Evolutionary conservation across 805 yeast genomes (phyloP).

Genomic region (Teunomyces stri): DNA sequence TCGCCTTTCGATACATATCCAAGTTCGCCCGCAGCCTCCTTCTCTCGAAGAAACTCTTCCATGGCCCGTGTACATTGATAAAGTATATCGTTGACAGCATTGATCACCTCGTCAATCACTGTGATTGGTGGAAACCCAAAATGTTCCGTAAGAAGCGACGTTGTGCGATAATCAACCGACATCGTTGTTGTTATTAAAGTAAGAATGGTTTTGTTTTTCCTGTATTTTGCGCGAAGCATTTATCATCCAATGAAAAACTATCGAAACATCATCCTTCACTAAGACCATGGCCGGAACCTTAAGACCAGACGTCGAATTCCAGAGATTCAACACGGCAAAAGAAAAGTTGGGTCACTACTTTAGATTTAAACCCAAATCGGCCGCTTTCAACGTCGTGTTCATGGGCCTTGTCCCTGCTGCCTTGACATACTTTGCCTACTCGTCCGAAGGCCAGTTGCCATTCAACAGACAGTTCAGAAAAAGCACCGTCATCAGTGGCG

Average conservation of each 20-base stretch:
- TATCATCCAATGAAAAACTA: constrained; percentile 9
- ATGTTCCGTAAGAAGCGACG: constrained; percentile 72
- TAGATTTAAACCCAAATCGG: constrained; percentile 41
- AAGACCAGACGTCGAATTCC: constrained; percentile 41
- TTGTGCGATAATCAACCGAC: constrained; percentile 26
- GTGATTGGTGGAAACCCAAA: constrained; percentile 81
- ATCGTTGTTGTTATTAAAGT: not conserved
- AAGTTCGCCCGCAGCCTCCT: constrained; percentile 24
- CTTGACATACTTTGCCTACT: constrained; percentile 35
- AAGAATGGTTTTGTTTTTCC: not conserved
- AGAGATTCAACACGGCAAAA: constrained; percentile 41
- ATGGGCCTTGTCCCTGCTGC: constrained; percentile 42
- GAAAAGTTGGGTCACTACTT: constrained; percentile 42
- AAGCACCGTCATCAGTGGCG: constrained; percentile 31
- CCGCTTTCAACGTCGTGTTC: constrained; percentile 30
- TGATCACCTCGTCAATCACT: constrained; percentile 81
- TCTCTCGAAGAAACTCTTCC: constrained; percentile 53
- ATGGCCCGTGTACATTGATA: constrained; percentile 78
- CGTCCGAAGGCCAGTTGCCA: constrained; percentile 35
- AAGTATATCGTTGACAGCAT: constrained; percentile 81
- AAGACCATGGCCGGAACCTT: constrained; percentile 41
- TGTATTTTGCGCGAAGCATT: not conserved
- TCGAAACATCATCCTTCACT: not conserved
- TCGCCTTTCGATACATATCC: constrained; percentile 7
- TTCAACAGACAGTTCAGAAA: constrained; percentile 36